A percentile compares a stretch with the other conserved stretches of the same genome.
Evolutionary conservation across 371 early-diverging fungal genomes (phyloP).

Genomic region (Sporodiniella umbellata): DNA sequence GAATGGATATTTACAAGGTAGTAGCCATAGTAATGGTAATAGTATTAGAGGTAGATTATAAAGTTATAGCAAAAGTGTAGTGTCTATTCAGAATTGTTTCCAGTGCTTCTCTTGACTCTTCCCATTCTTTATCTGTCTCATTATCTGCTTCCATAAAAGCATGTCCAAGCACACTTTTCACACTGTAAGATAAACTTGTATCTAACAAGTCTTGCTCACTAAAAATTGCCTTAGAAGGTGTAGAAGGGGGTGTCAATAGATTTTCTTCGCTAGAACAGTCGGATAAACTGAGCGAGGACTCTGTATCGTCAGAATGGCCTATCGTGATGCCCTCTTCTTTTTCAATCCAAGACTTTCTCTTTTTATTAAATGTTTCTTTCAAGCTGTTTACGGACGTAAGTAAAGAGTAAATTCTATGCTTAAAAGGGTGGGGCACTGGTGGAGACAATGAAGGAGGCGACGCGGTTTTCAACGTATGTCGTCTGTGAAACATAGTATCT

Average conservation of each 20-base stretch:
- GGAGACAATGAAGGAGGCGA: neutral
- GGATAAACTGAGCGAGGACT: neutral
- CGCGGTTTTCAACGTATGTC: neutral
- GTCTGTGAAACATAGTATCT: neutral
- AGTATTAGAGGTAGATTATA: too few species aligned
- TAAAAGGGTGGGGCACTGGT: neutral
- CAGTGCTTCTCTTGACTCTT: neutral
- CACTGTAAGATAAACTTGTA: neutral
- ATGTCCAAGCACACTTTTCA: constrained; percentile 1
- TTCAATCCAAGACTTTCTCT: neutral
- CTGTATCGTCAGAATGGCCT: neutral
- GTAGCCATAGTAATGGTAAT: too few species aligned
- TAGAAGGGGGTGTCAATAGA: neutral
- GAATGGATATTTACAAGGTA: too few species aligned
- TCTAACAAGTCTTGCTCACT: neutral
- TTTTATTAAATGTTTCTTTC: constrained; percentile 7
- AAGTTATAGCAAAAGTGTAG: neutral
- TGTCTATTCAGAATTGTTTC: neutral
- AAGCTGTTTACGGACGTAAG: constrained; percentile 13
- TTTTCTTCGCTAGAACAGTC: too few species aligned
- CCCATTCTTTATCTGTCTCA: constrained; percentile 14
- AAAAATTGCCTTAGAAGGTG: neutral
- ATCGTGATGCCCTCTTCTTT: neutral
- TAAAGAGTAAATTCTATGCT: constrained; percentile 12
- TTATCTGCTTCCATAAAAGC: constrained; percentile 6